Percentiles rank a stretch among this genome's conserved stretches.
phyloP scores from a whole-genome alignment of 1,284 basidiomycete species.

The Rhodotorula sp. region DNA sequence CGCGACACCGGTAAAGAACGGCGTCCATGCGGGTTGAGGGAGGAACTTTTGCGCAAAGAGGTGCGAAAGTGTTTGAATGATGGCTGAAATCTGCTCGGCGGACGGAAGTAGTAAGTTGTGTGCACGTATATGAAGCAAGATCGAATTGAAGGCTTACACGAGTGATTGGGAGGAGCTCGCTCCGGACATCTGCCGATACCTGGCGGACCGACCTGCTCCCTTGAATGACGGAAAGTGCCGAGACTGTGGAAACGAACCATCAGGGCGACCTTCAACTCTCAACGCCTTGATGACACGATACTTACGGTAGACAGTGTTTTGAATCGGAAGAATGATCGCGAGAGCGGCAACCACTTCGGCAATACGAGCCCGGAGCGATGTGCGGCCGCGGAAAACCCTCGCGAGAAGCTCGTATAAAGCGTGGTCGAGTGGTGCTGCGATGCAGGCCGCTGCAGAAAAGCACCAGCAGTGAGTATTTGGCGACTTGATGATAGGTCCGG shows the following conservation, averaged over 20 bases:
- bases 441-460: neutral
- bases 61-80: slow-evolving; percentile 2
- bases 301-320: slow-evolving; percentile 11
- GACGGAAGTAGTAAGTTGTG: neutral
- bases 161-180: neutral
- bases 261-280: neutral
- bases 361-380: neutral
- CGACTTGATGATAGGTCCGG: neutral
- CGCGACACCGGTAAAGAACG: slow-evolving; percentile 4
- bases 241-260: neutral
- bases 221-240: neutral
- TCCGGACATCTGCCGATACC: neutral
- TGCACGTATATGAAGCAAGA: too few species aligned
- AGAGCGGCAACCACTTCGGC: neutral
- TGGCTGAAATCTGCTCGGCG: slow-evolving; percentile 1
- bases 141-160: neutral
- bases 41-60: slow-evolving; percentile 8
- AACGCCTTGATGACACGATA: accelerated
- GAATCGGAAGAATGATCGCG: neutral
- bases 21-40: neutral
- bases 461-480: neutral
- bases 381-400: neutral
- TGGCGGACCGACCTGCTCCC: neutral
- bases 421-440: slow-evolving; percentile 14
- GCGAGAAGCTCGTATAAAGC: slow-evolving; percentile 2